A percentile compares a stretch with the other conserved stretches of the same genome.
Evolutionary conservation across 1,139 yeast species (phyloP).

Genomic region (Hanseniaspora gamundiae): DNA sequence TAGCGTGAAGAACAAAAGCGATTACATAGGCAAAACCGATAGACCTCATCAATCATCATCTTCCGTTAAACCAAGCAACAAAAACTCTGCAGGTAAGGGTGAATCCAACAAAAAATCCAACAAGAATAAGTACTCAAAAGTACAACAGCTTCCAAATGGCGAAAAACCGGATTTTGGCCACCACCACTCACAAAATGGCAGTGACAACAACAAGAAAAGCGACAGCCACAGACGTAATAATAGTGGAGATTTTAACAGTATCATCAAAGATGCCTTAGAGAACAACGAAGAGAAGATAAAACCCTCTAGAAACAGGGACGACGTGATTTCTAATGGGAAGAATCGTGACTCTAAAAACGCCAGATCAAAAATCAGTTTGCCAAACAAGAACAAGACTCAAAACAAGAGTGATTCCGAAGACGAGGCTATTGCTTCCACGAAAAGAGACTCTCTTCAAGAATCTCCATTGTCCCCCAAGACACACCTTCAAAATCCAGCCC

Average conservation of each 20-base stretch:
- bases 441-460: background rate
- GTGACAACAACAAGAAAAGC: constrained; percentile 1
- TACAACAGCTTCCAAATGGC: constrained; percentile 21
- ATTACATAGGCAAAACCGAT: background rate
- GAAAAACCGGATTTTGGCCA: constrained; percentile 22
- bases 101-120: background rate
- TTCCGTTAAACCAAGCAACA: too few species aligned
- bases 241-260: background rate
- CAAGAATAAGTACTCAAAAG: constrained; percentile 10
- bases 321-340: too few species aligned
- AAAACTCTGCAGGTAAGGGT: constrained; percentile 1
- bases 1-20: background rate
- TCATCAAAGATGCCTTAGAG: background rate
- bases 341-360: background rate
- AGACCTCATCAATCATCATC: background rate
- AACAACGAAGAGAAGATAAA: background rate
- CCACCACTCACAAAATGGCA: background rate
- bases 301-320: background rate
- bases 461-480: constrained; percentile 1
- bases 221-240: background rate
- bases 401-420: background rate
- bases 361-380: background rate
- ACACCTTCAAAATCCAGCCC: background rate
- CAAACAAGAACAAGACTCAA: background rate
- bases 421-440: too few species aligned